Conservation (phyloP, 176 grass and related monocot genomes). For the Lolium perenne region DNA sequence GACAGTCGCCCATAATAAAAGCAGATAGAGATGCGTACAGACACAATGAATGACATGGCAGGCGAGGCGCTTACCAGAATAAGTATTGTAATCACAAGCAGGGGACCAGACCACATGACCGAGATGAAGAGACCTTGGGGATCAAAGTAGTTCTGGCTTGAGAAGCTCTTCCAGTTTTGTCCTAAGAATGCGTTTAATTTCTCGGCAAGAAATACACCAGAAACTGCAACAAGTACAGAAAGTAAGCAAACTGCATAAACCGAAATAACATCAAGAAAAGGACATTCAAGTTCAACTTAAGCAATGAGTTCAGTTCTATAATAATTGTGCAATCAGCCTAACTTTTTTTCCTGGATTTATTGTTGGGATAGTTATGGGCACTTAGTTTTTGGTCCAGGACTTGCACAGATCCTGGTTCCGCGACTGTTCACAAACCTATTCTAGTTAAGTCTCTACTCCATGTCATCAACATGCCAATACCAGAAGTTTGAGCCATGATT, state of each 20-base stretch:
- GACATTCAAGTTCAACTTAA: too few relatives aligned
- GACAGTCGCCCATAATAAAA: background rate
- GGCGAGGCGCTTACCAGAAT: constrained; percentile 61
- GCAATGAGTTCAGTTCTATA: too few relatives aligned
- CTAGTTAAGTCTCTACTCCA: too few relatives aligned
- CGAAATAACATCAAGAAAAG: too few relatives aligned
- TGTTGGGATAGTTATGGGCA: too few relatives aligned
- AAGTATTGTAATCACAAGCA: constrained; percentile 70
- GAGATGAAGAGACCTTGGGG: constrained; percentile 87
- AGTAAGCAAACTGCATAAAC: background rate
- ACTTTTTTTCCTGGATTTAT: too few relatives aligned
- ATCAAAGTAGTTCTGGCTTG: constrained; percentile 94
- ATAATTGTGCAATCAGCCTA: too few relatives aligned
- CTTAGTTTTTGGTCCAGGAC: too few relatives aligned
- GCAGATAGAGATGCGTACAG: background rate
- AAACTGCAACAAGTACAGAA: constrained; percentile 57
- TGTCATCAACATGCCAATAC: too few relatives aligned
- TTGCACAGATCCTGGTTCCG: too few relatives aligned
- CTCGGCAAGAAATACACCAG: constrained; percentile 84
- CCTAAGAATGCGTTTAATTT: constrained; percentile 73
- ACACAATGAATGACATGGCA: background rate
- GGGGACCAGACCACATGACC: constrained; percentile 85
- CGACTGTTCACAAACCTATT: too few relatives aligned
- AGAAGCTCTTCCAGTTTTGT: constrained; percentile 88
- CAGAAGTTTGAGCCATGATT: too few relatives aligned